Percentiles rank a stretch among this genome's conserved stretches.
phyloP scores from a whole-genome alignment of 257 asterid species.

The Solanum habrochaites region DNA sequence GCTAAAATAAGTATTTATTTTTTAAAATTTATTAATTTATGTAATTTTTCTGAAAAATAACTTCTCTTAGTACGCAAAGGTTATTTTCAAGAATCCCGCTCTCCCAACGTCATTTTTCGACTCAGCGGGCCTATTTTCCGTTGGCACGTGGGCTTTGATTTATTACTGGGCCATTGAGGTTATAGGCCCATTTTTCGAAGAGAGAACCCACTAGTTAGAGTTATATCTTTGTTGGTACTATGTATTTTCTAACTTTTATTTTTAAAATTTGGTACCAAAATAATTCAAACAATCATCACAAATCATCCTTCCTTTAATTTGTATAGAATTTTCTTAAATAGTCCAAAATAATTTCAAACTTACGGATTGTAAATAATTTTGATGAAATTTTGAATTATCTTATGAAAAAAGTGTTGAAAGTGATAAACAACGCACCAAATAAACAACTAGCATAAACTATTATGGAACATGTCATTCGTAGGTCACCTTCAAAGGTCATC shows the following conservation, averaged over 20 bases:
- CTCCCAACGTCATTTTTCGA: background rate
- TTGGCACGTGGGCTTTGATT: background rate
- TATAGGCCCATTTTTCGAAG: background rate
- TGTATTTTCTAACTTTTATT: background rate
- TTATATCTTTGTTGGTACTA: background rate
- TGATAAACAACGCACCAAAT: background rate
- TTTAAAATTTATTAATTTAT: no score
- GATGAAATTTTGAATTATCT: background rate
- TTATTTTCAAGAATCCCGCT: background rate
- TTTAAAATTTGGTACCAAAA: background rate
- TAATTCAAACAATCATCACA: background rate
- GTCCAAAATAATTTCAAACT: no score
- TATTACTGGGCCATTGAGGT: background rate
- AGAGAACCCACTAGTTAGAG: background rate
- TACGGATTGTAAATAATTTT: no score
- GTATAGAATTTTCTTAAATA: background rate
- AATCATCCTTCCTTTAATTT: background rate
- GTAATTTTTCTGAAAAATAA: background rate
- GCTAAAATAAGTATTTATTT: no score
- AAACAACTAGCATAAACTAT: background rate
- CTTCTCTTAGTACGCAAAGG: background rate
- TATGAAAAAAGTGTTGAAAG: background rate
- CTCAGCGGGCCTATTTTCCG: background rate
- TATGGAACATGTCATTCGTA: accelerated
- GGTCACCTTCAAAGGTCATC: background rate